Evolutionary conservation across 805 yeast genomes (phyloP).

Genomic region (Ogataea degrootiae): DNA sequence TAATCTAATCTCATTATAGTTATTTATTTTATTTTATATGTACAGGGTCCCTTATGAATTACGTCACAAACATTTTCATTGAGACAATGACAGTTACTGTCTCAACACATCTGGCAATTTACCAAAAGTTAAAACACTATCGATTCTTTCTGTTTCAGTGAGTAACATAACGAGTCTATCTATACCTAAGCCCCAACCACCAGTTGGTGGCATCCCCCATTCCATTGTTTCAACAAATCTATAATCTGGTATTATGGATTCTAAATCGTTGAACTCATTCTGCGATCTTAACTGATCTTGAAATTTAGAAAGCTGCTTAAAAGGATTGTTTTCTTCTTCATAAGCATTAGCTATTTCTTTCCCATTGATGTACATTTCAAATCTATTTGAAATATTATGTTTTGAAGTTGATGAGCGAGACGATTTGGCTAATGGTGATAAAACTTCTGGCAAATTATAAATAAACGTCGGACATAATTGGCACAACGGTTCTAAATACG

Average conservation of each 20-base stretch:
- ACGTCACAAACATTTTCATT: neutral
- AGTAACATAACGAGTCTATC: conserved; percentile 84
- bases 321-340: conserved; percentile 93
- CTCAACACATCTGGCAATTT: conserved; percentile 61
- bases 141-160: conserved; percentile 61
- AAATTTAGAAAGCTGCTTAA: conserved; percentile 62
- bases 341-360: conserved; percentile 87
- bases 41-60: neutral
- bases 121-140: conserved; percentile 73
- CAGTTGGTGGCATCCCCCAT: conserved; percentile 95
- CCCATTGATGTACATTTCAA: conserved; percentile 79
- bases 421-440: conserved; percentile 89
- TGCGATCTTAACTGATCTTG: conserved; percentile 48
- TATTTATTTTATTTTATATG: neutral
- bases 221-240: conserved; percentile 73
- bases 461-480: conserved; percentile 60
- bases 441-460: conserved; percentile 72
- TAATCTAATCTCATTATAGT: no score
- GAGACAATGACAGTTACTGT: conserved; percentile 36
- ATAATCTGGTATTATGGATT: conserved; percentile 66
- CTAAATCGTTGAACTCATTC: conserved; percentile 48
- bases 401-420: conserved; percentile 24
- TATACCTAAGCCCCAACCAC: conserved; percentile 96
- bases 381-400: conserved; percentile 56
- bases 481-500: conserved; percentile 63